These are phyloP conservation scores for Singerocomus rubriflavus DNA, from an alignment of 1,284 basidiomycete genomes.

Conservation along the genomic window DNA sequence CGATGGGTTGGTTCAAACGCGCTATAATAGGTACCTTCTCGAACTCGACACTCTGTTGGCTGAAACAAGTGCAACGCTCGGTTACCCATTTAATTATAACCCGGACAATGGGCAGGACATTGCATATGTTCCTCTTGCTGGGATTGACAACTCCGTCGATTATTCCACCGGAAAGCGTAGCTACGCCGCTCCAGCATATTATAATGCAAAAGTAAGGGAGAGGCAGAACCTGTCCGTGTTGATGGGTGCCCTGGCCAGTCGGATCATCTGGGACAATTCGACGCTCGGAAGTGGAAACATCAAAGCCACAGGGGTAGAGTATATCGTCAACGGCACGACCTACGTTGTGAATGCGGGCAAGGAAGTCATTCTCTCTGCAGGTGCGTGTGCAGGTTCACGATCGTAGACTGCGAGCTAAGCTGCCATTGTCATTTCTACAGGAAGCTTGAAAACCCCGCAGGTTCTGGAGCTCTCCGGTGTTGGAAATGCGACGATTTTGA, in stretches of 20 bases:
- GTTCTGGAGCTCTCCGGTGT: constrained; percentile 1
- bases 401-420: neutral
- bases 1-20: neutral
- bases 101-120: constrained; percentile 1
- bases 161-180: constrained; percentile 4
- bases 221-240: neutral
- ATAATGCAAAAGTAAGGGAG: neutral
- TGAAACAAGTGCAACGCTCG: neutral
- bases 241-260: constrained; percentile 1
- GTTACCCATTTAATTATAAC: neutral
- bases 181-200: constrained; percentile 3
- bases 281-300: neutral
- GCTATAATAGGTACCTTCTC: neutral
- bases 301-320: constrained; percentile 4
- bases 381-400: neutral
- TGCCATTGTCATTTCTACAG: neutral
- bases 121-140: neutral
- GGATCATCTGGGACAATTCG: constrained; percentile 3
- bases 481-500: neutral
- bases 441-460: constrained; percentile 2
- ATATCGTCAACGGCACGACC: constrained; percentile 3
- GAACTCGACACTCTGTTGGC: neutral
- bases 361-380: constrained; percentile 5
- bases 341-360: neutral
- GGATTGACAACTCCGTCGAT: neutral